Evolutionary conservation across 2,329 filamentous ascomycete species (phyloP).

Genomic region (Keithomyces neogunnii): DNA sequence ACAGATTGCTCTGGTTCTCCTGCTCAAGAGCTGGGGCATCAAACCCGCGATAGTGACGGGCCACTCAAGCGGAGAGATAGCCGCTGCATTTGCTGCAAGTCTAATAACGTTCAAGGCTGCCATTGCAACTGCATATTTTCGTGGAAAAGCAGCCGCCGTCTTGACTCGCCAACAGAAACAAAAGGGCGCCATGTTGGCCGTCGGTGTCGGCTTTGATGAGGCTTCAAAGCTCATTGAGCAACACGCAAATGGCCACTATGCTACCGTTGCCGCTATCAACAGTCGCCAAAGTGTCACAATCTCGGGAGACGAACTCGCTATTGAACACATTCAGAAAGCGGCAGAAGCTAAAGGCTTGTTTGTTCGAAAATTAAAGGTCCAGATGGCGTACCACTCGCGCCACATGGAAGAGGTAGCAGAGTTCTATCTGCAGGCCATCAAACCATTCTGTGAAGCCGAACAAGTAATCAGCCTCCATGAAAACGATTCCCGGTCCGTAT

Average conservation of each 20-base stretch:
- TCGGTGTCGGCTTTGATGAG: constrained; percentile 11
- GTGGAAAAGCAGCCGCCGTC: constrained; percentile 9
- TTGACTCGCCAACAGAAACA: neutral
- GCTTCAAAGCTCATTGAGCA: constrained; percentile 5
- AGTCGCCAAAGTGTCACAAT: constrained; percentile 20
- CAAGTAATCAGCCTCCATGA: neutral
- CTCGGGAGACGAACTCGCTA: constrained; percentile 19
- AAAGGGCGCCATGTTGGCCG: constrained; percentile 18
- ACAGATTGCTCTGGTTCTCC: constrained; percentile 27
- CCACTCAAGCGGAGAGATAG: constrained; percentile 27
- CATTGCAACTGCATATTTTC: constrained; percentile 10
- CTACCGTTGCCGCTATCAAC: constrained; percentile 19
- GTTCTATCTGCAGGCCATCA: constrained; percentile 4
- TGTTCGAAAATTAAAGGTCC: constrained; percentile 22
- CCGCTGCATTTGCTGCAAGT: constrained; percentile 22
- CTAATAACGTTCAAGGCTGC: constrained; percentile 15
- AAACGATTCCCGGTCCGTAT: neutral
- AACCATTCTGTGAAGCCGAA: constrained; percentile 2
- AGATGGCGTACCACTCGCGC: constrained; percentile 18
- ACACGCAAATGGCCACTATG: constrained; percentile 2
- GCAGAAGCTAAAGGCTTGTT: constrained; percentile 20
- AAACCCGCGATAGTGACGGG: constrained; percentile 17
- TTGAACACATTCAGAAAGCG: constrained; percentile 15
- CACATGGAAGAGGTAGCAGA: constrained; percentile 13
- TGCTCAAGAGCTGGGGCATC: constrained; percentile 19